phyloP scores from a whole-genome alignment of 2,329 filamentous ascomycete genomes.

The Aspergillus alliaceus region DNA sequence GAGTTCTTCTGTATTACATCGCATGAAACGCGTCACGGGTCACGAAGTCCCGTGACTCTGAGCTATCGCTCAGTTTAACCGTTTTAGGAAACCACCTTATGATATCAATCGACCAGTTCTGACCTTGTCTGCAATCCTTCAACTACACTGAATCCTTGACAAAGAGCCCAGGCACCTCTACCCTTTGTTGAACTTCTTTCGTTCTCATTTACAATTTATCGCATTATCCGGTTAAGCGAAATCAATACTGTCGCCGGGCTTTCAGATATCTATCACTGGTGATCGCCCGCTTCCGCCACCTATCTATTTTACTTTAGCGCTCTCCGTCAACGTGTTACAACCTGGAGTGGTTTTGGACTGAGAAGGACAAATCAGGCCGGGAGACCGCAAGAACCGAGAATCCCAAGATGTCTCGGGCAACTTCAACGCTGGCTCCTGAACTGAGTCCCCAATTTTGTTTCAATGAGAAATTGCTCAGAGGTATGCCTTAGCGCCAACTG shows the following conservation, averaged over 20 bases:
- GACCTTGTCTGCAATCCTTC: neutral
- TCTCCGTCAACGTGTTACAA: slow-evolving; percentile 22
- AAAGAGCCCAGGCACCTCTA: neutral
- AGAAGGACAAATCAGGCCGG: slow-evolving; percentile 21
- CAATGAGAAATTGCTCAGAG: slow-evolving; percentile 66
- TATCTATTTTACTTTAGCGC: neutral
- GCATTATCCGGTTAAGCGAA: neutral
- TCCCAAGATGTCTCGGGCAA: slow-evolving; percentile 41
- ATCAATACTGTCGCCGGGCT: neutral
- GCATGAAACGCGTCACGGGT: slow-evolving; percentile 18
- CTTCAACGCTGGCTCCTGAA: slow-evolving; percentile 46
- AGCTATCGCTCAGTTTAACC: slow-evolving; percentile 2
- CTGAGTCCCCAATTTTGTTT: slow-evolving; percentile 79
- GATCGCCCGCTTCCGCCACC: neutral
- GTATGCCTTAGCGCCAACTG: slow-evolving; percentile 44
- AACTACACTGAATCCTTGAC: neutral
- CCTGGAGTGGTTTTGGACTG: slow-evolving; percentile 44
- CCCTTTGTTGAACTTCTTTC: neutral
- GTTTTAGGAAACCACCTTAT: slow-evolving; percentile 6
- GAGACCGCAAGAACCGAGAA: slow-evolving; percentile 20
- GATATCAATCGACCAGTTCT: neutral
- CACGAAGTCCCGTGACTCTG: slow-evolving; percentile 29
- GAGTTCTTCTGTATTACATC: neutral
- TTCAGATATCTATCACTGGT: neutral
- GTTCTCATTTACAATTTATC: neutral